These are phyloP conservation scores for Peronospora farinosa DNA, from an alignment of 352 stramenopile species.

Conservation along the genomic window DNA sequence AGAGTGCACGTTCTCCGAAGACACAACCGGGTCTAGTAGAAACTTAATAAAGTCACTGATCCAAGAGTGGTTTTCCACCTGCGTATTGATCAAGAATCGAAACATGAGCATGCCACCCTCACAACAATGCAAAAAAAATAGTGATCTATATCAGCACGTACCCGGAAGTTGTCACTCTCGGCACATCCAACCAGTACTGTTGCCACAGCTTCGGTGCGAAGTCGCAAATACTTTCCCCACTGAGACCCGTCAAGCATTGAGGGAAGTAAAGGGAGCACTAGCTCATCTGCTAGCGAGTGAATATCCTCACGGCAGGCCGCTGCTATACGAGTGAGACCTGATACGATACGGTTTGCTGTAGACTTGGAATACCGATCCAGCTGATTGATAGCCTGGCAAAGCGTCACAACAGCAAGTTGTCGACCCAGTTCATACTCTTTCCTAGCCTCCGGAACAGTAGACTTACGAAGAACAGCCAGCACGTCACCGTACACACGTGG, in stretches of 20 bases:
- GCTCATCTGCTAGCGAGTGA: constrained; percentile 37
- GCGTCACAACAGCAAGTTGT: constrained; percentile 26
- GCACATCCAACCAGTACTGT: constrained; percentile 40
- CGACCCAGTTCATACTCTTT: constrained; percentile 26
- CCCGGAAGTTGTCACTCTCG: constrained; percentile 34
- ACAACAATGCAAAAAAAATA: not conserved
- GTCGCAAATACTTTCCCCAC: constrained; percentile 42
- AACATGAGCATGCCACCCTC: constrained; percentile 3
- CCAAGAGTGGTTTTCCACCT: constrained; percentile 41
- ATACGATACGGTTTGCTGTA: constrained; percentile 46
- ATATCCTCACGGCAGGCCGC: constrained; percentile 36
- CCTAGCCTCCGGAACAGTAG: constrained; percentile 25
- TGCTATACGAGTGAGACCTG: constrained; percentile 44
- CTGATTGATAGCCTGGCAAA: constrained; percentile 50
- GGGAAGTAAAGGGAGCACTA: constrained; percentile 37
- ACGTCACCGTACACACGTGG: constrained; percentile 64
- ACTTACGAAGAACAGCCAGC: constrained; percentile 33
- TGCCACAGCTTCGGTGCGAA: constrained; percentile 43
- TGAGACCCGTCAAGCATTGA: constrained; percentile 45
- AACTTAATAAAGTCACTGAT: constrained; percentile 38
- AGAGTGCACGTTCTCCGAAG: constrained; percentile 43
- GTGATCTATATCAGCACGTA: constrained; percentile 12
- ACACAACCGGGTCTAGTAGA: constrained; percentile 40
- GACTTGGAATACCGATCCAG: constrained; percentile 75
- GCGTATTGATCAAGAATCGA: constrained; percentile 2